Percentiles rank a stretch among this genome's conserved stretches.
These are phyloP conservation scores for Colletotrichum simmondsii DNA, from an alignment of 2,329 filamentous ascomycete genomes.

Conservation along the genomic window DNA sequence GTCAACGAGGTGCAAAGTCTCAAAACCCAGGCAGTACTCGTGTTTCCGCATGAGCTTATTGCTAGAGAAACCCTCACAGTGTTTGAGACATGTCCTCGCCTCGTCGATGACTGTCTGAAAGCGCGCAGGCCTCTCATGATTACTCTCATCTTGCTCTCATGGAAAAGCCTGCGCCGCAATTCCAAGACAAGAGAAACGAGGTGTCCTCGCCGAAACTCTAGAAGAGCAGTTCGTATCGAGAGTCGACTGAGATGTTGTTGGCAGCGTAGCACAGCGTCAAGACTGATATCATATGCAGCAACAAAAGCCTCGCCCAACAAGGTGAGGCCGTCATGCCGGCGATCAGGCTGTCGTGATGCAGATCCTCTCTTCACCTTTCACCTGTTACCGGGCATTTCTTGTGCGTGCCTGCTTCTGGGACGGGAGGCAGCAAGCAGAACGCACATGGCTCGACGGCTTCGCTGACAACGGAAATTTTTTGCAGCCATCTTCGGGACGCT, in stretches of 20 bases:
- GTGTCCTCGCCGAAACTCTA: neutral
- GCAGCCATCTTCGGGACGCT: constrained; percentile 21
- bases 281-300: constrained; percentile 27
- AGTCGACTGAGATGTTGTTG: constrained; percentile 24
- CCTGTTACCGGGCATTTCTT: constrained; percentile 17
- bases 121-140: constrained; percentile 3
- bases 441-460: constrained; percentile 30
- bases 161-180: neutral
- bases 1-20: constrained; percentile 1
- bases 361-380: constrained; percentile 8
- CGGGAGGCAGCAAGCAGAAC: constrained; percentile 16
- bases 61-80: neutral
- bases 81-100: constrained; percentile 27
- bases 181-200: neutral
- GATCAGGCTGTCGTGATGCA: constrained; percentile 27
- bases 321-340: constrained; percentile 11
- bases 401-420: constrained; percentile 16
- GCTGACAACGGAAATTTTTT: constrained; percentile 27
- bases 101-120: constrained; percentile 4
- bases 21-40: neutral
- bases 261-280: constrained; percentile 23
- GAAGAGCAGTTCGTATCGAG: constrained; percentile 34
- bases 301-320: constrained; percentile 4
- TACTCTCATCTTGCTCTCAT: neutral
- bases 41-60: constrained; percentile 17